Evolutionary conservation across 2,329 filamentous ascomycete species (phyloP).

Genomic region (Ophiosphaerella korrae): DNA sequence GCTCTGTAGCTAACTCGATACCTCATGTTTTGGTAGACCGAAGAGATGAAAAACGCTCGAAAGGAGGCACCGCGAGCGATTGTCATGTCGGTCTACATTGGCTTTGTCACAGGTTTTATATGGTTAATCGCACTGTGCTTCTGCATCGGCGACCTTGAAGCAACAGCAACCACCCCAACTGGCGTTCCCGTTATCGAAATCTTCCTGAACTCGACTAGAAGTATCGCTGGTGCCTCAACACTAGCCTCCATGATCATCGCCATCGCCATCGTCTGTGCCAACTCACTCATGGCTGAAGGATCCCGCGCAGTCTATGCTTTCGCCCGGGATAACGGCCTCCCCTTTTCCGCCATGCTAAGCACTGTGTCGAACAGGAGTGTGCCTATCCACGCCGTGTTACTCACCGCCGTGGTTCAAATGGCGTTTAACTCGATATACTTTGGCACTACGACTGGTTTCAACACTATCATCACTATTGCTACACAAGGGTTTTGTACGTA

Average conservation of each 20-base stretch:
- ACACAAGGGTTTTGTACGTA: conserved; percentile 61
- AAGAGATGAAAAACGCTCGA: conserved; percentile 59
- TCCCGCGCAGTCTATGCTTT: conserved; percentile 55
- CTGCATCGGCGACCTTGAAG: conserved; percentile 52
- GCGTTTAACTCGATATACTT: conserved; percentile 62
- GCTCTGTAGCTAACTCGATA: no score
- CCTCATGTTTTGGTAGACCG: conserved; percentile 41
- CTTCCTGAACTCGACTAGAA: conserved; percentile 56
- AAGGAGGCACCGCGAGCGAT: conserved; percentile 57
- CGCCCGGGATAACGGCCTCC: conserved; percentile 59
- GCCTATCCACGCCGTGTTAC: conserved; percentile 56
- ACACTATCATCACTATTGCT: conserved; percentile 62
- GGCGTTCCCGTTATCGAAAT: conserved; percentile 61
- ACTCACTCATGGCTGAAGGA: conserved; percentile 55
- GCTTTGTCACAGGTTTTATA: conserved; percentile 47
- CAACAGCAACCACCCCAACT: conserved; percentile 53
- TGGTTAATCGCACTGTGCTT: conserved; percentile 50
- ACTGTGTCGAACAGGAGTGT: conserved; percentile 56
- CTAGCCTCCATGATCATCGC: conserved; percentile 55
- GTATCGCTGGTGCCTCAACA: conserved; percentile 52
- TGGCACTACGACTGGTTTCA: conserved; percentile 60
- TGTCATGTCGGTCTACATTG: conserved; percentile 46
- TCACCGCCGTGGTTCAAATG: conserved; percentile 56
- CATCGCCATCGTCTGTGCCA: conserved; percentile 54
- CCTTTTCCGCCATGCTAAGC: conserved; percentile 55